Evolutionary conservation across 495 filamentous ascomycete genomes (phyloP).

Genomic region (Penicillium coprophilum): DNA sequence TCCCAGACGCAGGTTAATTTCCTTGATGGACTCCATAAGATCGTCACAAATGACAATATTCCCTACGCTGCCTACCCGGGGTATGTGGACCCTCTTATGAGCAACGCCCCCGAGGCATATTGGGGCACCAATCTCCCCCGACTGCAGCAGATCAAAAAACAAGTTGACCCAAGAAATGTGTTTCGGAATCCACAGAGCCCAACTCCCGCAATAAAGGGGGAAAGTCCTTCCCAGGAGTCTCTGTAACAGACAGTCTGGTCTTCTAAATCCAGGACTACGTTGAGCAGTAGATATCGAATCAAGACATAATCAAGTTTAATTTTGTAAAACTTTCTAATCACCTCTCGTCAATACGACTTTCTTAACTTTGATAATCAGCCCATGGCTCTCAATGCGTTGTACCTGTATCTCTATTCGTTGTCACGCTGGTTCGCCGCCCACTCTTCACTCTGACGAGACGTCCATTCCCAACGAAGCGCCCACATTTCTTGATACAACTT

Average conservation of each 20-base stretch:
- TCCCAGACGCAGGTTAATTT: neutral
- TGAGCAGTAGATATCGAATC: neutral
- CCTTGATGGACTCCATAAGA: neutral
- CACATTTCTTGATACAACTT: conserved; percentile 11
- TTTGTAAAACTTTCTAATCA: neutral
- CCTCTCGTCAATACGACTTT: neutral
- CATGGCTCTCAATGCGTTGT: neutral
- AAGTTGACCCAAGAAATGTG: neutral
- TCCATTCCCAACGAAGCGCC: conserved; percentile 7
- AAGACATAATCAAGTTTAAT: neutral
- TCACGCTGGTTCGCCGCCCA: neutral
- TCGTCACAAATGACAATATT: neutral
- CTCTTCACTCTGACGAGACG: conserved; percentile 7
- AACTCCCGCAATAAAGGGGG: neutral
- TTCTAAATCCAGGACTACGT: neutral
- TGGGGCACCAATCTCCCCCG: neutral
- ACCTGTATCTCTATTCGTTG: neutral
- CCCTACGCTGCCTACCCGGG: neutral
- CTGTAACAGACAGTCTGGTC: neutral
- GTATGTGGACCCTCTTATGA: neutral
- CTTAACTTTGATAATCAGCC: neutral
- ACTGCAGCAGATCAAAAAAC: neutral
- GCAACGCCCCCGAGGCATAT: neutral
- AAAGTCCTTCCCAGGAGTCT: neutral
- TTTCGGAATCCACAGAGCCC: neutral